Conservation (phyloP, 176 grass and related monocot species). For the Calamus simplicifolius region DNA sequence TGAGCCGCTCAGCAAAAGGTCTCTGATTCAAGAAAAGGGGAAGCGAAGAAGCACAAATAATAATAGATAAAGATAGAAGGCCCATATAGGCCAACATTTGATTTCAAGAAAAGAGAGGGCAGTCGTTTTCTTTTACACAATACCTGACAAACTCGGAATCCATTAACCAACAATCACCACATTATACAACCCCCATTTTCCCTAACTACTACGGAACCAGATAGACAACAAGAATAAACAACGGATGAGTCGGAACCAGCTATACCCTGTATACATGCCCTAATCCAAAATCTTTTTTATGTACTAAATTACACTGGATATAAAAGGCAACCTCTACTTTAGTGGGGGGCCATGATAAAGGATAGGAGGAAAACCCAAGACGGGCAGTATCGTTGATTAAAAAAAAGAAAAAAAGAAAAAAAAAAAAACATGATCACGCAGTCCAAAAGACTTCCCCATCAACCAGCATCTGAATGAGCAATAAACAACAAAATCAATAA, state of each 20-base stretch:
- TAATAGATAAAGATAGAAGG: no score
- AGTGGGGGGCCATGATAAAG: conserved; percentile 17
- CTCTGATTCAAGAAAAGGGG: no score
- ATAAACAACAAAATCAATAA: no score
- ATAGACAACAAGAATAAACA: conserved; percentile 12
- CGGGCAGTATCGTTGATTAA: neutral
- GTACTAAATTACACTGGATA: conserved; percentile 45
- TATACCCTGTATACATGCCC: conserved; percentile 68
- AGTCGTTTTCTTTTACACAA: no score
- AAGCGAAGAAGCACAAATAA: no score
- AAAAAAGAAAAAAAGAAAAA: no score
- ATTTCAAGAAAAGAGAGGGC: no score
- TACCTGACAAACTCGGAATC: no score
- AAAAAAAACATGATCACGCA: conserved; percentile 6
- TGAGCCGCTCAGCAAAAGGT: no score
- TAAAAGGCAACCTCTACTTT: conserved; percentile 29
- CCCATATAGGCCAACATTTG: no score
- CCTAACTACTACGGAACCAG: conserved; percentile 19
- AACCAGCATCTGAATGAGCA: neutral
- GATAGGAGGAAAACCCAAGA: conserved; percentile 21
- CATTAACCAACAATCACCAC: no score
- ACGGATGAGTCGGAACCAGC: conserved; percentile 23
- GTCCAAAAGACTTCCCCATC: conserved; percentile 2
- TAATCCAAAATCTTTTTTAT: conserved; percentile 54
- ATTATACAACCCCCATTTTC: conserved; percentile 33